Evolutionary conservation across 495 filamentous ascomycete genomes (phyloP).

Genomic region (Collariella sp.): DNA sequence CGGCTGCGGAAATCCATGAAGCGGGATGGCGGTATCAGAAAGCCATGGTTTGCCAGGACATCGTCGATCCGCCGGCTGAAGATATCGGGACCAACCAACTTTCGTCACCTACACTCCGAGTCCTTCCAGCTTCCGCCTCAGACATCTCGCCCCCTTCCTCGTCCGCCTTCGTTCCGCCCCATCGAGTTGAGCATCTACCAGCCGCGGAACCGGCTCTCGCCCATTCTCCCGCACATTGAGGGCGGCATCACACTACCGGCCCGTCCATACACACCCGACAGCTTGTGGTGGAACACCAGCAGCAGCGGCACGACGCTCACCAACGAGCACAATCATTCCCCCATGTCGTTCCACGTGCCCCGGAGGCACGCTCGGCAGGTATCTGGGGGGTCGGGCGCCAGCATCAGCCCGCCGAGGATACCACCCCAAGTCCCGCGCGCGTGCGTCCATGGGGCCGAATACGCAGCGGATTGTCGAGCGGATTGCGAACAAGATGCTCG

Average conservation of each 20-base stretch:
- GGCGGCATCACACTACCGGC: slow-evolving; percentile 36
- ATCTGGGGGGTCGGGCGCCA: slow-evolving; percentile 20
- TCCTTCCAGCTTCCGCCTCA: slow-evolving; percentile 32
- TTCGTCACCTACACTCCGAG: slow-evolving; percentile 42
- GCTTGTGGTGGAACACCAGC: slow-evolving; percentile 26
- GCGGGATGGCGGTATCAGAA: slow-evolving; percentile 28
- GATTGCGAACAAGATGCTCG: slow-evolving; percentile 44
- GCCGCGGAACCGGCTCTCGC: slow-evolving; percentile 57
- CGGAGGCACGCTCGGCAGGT: slow-evolving; percentile 33
- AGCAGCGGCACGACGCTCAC: slow-evolving; percentile 25
- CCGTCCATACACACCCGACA: slow-evolving; percentile 28
- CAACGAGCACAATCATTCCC: slow-evolving; percentile 40
- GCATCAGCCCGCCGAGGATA: slow-evolving; percentile 20
- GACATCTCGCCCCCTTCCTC: slow-evolving; percentile 16
- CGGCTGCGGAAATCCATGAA: slow-evolving; percentile 24
- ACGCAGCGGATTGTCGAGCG: slow-evolving; percentile 39
- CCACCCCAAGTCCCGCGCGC: slow-evolving; percentile 26
- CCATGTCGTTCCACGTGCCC: slow-evolving; percentile 44
- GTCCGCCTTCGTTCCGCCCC: slow-evolving; percentile 50
- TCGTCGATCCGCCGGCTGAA: slow-evolving; percentile 34
- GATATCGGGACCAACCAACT: slow-evolving; percentile 43
- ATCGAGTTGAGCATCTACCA: slow-evolving; percentile 69
- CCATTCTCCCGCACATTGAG: slow-evolving; percentile 46
- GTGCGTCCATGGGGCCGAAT: slow-evolving; percentile 29
- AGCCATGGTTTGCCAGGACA: slow-evolving; percentile 25